Conservation (phyloP, 331 rosid genomes). For the Prunus yedoensis region DNA sequence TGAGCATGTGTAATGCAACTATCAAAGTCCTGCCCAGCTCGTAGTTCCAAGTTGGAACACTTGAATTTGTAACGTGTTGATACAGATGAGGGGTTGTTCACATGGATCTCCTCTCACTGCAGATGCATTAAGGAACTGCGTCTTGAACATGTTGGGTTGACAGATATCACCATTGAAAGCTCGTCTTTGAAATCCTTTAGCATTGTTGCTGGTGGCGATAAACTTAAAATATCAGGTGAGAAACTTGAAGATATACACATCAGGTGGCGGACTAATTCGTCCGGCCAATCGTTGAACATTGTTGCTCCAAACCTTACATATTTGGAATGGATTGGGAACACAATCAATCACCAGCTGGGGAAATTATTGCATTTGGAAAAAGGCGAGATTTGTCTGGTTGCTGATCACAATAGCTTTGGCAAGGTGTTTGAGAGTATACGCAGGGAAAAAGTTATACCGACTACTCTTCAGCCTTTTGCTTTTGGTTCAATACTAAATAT, state of each 20-base stretch:
- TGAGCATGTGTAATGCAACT: too few relatives aligned
- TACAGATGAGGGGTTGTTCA: too few relatives aligned
- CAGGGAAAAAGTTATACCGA: not conserved
- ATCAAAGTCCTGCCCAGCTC: too few relatives aligned
- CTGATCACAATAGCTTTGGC: not conserved
- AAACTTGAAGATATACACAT: not conserved
- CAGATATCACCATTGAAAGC: not conserved
- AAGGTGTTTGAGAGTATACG: not conserved
- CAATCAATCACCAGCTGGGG: not conserved
- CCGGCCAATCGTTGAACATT: too few relatives aligned
- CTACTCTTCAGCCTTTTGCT: not conserved
- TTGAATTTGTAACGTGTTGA: too few relatives aligned
- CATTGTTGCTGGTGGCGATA: not conserved
- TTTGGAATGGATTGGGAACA: not conserved
- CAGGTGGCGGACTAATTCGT: not conserved
- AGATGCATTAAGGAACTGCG: too few relatives aligned
- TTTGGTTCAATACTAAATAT: too few relatives aligned
- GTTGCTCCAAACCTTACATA: not conserved
- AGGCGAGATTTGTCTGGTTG: not conserved
- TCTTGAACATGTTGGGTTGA: too few relatives aligned
- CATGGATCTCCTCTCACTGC: too few relatives aligned
- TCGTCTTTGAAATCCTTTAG: not conserved
- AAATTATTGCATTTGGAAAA: not conserved
- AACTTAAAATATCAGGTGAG: not conserved
- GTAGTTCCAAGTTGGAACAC: too few relatives aligned